These are phyloP conservation scores for Penicillium sp. DNA, from an alignment of 2,329 filamentous ascomycete genomes.

Conservation along the genomic window DNA sequence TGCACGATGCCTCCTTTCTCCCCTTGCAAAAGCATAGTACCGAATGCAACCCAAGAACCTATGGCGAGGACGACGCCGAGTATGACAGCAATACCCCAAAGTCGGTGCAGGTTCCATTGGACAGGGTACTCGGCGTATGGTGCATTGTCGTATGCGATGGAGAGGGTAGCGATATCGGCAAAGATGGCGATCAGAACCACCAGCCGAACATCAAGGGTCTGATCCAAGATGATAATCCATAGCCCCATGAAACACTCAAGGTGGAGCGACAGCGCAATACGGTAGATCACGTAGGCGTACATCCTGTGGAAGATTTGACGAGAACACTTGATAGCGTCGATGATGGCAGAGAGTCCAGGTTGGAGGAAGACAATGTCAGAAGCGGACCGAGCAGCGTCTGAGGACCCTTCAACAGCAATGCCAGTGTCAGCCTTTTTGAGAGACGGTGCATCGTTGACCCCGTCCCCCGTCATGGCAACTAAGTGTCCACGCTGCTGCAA, in stretches of 20 bases:
- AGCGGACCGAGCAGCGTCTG: slow-evolving; percentile 85
- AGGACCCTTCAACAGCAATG: slow-evolving; percentile 91
- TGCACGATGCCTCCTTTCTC: slow-evolving; percentile 81
- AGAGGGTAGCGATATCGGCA: slow-evolving; percentile 86
- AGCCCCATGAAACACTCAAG: slow-evolving; percentile 88
- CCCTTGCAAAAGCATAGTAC: slow-evolving; percentile 71
- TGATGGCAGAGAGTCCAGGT: slow-evolving; percentile 86
- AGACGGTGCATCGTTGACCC: slow-evolving; percentile 90
- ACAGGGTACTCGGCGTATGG: slow-evolving; percentile 82
- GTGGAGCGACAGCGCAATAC: slow-evolving; percentile 88
- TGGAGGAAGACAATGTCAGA: slow-evolving; percentile 94
- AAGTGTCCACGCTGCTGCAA: slow-evolving; percentile 90
- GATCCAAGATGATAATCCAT: slow-evolving; percentile 87
- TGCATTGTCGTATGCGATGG: slow-evolving; percentile 91
- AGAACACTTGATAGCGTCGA: slow-evolving; percentile 88
- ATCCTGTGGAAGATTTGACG: slow-evolving; percentile 96
- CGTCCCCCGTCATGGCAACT: slow-evolving; percentile 94
- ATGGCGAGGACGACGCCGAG: slow-evolving; percentile 78
- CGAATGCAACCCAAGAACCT: slow-evolving; percentile 86
- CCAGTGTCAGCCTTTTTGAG: slow-evolving; percentile 95
- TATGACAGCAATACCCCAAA: slow-evolving; percentile 88
- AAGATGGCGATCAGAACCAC: slow-evolving; percentile 96
- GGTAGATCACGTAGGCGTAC: slow-evolving; percentile 95
- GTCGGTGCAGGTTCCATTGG: slow-evolving; percentile 93
- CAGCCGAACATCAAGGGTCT: slow-evolving; percentile 78